These are phyloP conservation scores for Chamaecrista fasciculata DNA, from an alignment of 306 rosid species.

Conservation along the genomic window DNA sequence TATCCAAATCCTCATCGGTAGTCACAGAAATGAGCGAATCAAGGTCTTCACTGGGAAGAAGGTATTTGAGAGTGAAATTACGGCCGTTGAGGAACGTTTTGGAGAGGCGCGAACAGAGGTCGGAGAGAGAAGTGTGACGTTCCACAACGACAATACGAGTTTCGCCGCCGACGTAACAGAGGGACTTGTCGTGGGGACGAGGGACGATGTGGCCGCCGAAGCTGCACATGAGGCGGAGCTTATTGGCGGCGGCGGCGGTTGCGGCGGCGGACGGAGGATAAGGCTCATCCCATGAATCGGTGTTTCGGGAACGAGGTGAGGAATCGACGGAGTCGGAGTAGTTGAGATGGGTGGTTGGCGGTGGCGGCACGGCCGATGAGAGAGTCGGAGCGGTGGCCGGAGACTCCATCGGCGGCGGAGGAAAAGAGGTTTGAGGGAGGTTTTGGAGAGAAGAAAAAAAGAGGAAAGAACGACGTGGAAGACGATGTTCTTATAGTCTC, in stretches of 20 bases:
- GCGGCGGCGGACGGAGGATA: conserved; percentile 39
- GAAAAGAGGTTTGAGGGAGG: conserved; percentile 16
- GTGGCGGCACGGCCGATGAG: conserved; percentile 25
- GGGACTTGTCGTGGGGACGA: conserved; percentile 91
- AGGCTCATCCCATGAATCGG: conserved; percentile 84
- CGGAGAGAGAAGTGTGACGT: conserved; percentile 61
- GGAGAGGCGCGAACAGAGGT: conserved; percentile 70
- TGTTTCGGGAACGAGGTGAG: conserved; percentile 81
- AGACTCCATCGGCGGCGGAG: conserved; percentile 40
- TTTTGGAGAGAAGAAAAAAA: conserved; percentile 18
- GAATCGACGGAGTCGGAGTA: conserved; percentile 77
- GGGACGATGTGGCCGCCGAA: conserved; percentile 96
- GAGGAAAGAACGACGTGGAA: neutral
- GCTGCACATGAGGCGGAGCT: conserved; percentile 95
- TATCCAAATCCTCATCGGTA: conserved; percentile 90
- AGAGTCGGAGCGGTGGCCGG: conserved; percentile 38
- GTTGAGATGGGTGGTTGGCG: conserved; percentile 34
- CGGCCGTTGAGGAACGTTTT: conserved; percentile 64
- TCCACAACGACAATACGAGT: conserved; percentile 85
- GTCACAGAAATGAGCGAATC: conserved; percentile 88
- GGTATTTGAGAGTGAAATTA: conserved; percentile 76
- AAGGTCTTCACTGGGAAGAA: conserved; percentile 91
- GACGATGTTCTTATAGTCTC: conserved; percentile 39
- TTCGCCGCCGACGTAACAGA: conserved; percentile 93
- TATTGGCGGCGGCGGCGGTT: conserved; percentile 33